Evolutionary conservation across 2,329 filamentous ascomycete genomes (phyloP).

Genomic region (Mycosphaerella sp.): DNA sequence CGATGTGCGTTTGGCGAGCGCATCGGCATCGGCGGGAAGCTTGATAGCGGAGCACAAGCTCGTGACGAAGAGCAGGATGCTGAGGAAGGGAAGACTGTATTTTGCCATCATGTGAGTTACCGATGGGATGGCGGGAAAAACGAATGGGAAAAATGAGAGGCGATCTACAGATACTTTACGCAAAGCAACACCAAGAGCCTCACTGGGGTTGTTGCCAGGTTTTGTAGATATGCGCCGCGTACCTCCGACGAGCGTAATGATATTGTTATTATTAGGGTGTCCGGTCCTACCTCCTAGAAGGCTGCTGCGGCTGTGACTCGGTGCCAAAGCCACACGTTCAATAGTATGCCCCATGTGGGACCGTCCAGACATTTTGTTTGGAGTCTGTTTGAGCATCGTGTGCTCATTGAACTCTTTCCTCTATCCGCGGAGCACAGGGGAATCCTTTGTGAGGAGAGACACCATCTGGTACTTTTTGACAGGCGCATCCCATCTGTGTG

Average conservation of each 20-base stretch:
- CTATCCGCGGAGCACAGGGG: no score
- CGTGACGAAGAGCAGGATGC: background rate
- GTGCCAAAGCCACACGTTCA: background rate
- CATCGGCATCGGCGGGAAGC: background rate
- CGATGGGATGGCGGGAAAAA: background rate
- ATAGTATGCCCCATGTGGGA: background rate
- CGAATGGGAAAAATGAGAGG: background rate
- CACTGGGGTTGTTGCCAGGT: no score
- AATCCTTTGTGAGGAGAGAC: no score
- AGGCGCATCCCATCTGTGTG: no score
- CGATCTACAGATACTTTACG: no score
- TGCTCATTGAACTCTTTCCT: background rate
- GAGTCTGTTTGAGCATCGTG: background rate
- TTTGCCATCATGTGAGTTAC: conserved; percentile 19
- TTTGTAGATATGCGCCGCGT: no score
- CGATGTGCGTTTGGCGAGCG: background rate
- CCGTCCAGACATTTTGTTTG: background rate
- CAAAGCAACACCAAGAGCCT: no score
- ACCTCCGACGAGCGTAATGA: no score
- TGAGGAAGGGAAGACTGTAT: conserved; percentile 1
- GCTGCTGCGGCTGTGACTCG: background rate
- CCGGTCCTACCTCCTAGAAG: no score
- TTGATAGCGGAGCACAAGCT: background rate
- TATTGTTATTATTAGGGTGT: no score
- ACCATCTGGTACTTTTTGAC: no score